These are phyloP conservation scores for Curvularia hawaiiensis DNA, from an alignment of 2,329 filamentous ascomycete genomes.

Conservation along the genomic window DNA sequence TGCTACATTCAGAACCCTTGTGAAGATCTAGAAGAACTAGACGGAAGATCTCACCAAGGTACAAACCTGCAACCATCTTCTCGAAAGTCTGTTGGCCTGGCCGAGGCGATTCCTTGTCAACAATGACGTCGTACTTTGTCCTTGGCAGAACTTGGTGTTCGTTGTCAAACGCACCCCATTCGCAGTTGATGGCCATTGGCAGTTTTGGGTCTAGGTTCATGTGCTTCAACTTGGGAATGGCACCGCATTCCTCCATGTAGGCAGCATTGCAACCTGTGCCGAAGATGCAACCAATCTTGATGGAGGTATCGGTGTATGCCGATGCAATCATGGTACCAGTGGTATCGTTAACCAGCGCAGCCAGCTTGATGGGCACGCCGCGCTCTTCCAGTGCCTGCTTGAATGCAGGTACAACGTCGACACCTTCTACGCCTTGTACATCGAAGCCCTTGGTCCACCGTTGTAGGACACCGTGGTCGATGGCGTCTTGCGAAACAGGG, in stretches of 20 bases:
- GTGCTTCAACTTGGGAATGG: constrained; percentile 91
- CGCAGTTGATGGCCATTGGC: constrained; percentile 97
- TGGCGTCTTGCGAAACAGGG: constrained; percentile 89
- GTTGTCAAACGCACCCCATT: constrained; percentile 97
- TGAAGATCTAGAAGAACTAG: constrained; percentile 84
- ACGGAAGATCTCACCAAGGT: constrained; percentile 93
- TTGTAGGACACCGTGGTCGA: constrained; percentile 90
- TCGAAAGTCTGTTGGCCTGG: constrained; percentile 95
- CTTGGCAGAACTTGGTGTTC: constrained; percentile 86
- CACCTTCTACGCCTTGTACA: constrained; percentile 86
- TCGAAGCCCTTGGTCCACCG: constrained; percentile 98
- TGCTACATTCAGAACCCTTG: constrained; percentile 63
- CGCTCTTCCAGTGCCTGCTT: constrained; percentile 76
- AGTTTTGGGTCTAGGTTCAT: constrained; percentile 83
- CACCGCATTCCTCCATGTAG: constrained; percentile 93
- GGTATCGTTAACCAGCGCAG: constrained; percentile 95
- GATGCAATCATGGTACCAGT: constrained; percentile 97
- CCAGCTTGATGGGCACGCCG: constrained; percentile 88
- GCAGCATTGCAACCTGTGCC: constrained; percentile 98
- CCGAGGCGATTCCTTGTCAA: constrained; percentile 89
- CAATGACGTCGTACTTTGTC: constrained; percentile 83
- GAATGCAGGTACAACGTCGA: constrained; percentile 89
- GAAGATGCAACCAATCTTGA: constrained; percentile 97
- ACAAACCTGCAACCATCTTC: constrained; percentile 96
- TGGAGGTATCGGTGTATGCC: constrained; percentile 89